Evolutionary conservation across 192 early-diverging fungal genomes (phyloP), one percentile per base, ranked within the genome.

Genomic region (Entomortierella chlamydospora): DNA sequence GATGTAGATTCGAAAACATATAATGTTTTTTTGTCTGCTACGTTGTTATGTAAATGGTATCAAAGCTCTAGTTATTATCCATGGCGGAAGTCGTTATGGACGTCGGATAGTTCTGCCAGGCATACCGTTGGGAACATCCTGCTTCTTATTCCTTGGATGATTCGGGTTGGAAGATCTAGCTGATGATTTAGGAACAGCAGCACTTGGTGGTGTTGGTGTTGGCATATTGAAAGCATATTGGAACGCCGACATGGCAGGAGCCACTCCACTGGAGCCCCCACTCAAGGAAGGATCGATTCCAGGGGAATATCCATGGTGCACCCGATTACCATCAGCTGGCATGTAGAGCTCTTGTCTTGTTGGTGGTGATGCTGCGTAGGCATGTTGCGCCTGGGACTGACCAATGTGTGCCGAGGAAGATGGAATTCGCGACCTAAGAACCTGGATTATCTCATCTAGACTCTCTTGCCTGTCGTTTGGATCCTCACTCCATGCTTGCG

Each of bases 381-480:
- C 10, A 37, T 37, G 34, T 4, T 37, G 34, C 10, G 10, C 34
- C 10, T 37, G 34, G 34, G 34, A 37, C 4, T 37, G 34, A 37
- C 10, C 34, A 37, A 37, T 37, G 34, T 37, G 34, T 7, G 5
- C 34, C 34, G 10, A 7, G 10, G 34, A 37, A 10, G 45, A 47
- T 47, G 45, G 15, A 20, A 20, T 47, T 68, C 68, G 6, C 70
- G 57, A 39, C 28, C 57, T 47, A 42, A 79, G 70, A 10, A 59
- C 62, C 9, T 70, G 61, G 1, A 79, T 26, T 47, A 79, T 79
- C 57, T 79, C 76, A 15, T 68, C 61, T 7, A 70, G 57, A 18
- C 51, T 50, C 22, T 70, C 56, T 26, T 79, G 76, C 3, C 76
- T 47, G 9, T 65, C 30, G 15, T 61, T 55, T 0, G 76, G 68